Evolutionary conservation across 306 rosid genomes (phyloP).

Genomic region (Cicer yamashitae): DNA sequence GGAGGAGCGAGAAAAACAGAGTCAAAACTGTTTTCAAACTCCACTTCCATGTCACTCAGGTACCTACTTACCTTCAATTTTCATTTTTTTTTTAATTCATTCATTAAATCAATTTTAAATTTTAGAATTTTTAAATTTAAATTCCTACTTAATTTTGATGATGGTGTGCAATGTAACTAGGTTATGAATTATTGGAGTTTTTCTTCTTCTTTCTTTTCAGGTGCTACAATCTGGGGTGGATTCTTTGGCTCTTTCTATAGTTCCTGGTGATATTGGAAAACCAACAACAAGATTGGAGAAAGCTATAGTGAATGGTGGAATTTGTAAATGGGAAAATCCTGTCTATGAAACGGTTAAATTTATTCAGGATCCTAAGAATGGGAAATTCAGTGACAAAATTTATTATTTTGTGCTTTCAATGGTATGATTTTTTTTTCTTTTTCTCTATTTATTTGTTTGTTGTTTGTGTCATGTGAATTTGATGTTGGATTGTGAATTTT

Average conservation of each 20-base stretch:
- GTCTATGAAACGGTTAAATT: conserved; percentile 77
- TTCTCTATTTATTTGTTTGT: conserved; percentile 3
- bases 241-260: conserved; percentile 67
- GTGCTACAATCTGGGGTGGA: conserved; percentile 70
- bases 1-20: conserved; percentile 89
- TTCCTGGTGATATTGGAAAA: conserved; percentile 83
- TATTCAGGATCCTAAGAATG: conserved; percentile 62
- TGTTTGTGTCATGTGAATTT: conserved; percentile 22
- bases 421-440: conserved; percentile 46
- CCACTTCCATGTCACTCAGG: conserved; percentile 89
- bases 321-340: conserved; percentile 86
- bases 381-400: conserved; percentile 73
- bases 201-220: conserved; percentile 44
- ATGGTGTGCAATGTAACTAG: too few relatives aligned
- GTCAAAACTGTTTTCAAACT: conserved; percentile 84
- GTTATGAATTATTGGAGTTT: too few relatives aligned
- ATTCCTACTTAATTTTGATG: neutral
- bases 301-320: conserved; percentile 63
- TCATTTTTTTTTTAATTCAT: neutral
- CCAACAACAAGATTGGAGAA: conserved; percentile 69
- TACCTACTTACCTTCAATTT: conserved; percentile 14
- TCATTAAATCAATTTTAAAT: neutral
- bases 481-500: neutral
- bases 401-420: conserved; percentile 72
- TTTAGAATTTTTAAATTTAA: too few relatives aligned